Evolutionary conservation across 768 basidiomycete genomes (phyloP).

Genomic region (Aureoboletus auriporus): DNA sequence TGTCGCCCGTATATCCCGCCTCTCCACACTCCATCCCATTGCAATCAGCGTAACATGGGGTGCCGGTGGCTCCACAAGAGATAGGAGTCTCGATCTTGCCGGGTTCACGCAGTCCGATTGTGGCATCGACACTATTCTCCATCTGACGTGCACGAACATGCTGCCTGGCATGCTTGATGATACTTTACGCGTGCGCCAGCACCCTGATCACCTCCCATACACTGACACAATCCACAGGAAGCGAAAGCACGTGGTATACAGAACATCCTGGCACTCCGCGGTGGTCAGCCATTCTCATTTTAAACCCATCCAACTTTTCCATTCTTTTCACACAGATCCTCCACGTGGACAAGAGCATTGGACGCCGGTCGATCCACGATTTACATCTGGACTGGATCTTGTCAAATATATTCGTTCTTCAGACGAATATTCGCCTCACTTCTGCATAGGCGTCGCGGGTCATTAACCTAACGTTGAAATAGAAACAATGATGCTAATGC

Average conservation of each 20-base stretch:
- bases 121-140: slow-evolving; percentile 83
- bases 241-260: slow-evolving; percentile 81
- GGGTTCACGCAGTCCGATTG: slow-evolving; percentile 68
- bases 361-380: slow-evolving; percentile 80
- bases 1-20: slow-evolving; percentile 77
- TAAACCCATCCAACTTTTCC: not conserved
- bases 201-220: not conserved
- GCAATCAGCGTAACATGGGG: slow-evolving; percentile 97
- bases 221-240: slow-evolving; percentile 39
- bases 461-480: slow-evolving; percentile 2
- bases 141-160: slow-evolving; percentile 98
- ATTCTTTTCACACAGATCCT: slow-evolving; percentile 55
- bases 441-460: slow-evolving; percentile 97
- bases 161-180: slow-evolving; percentile 81
- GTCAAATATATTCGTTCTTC: slow-evolving; percentile 81
- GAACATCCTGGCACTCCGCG: slow-evolving; percentile 88
- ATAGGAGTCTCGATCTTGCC: slow-evolving; percentile 84
- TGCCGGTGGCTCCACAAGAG: slow-evolving; percentile 89
- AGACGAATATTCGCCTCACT: slow-evolving; percentile 74
- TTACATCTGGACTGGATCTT: slow-evolving; percentile 84
- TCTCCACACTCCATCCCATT: slow-evolving; percentile 72
- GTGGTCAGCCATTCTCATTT: slow-evolving; percentile 49
- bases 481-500: not conserved
- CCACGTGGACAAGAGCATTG: slow-evolving; percentile 93
- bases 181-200: slow-evolving; percentile 64